Evolutionary conservation across 805 yeast genomes (phyloP).

Genomic region (Wickerhamomyces alni): DNA sequence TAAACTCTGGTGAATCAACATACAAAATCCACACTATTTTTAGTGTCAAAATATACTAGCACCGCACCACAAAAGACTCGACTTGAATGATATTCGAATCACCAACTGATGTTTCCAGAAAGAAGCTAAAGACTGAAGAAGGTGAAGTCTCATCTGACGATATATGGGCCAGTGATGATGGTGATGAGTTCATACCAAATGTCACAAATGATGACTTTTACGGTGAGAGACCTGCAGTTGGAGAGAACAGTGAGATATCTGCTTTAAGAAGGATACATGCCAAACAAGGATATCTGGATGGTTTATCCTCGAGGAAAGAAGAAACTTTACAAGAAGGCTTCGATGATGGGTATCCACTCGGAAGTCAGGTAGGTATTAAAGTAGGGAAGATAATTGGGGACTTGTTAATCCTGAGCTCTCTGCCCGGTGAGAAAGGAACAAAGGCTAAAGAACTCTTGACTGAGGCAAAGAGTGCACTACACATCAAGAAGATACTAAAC

Average conservation of each 20-base stretch:
- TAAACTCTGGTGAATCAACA: too few relatives aligned
- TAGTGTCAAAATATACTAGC: too few relatives aligned
- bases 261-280: constrained; percentile 55
- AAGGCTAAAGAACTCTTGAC: constrained; percentile 22
- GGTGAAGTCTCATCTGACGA: constrained; percentile 17
- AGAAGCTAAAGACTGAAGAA: constrained; percentile 1
- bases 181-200: constrained; percentile 18
- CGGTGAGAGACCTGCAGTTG: constrained; percentile 22
- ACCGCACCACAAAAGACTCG: too few relatives aligned
- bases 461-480: constrained; percentile 46
- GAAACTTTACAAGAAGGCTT: constrained; percentile 71
- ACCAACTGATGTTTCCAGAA: neutral
- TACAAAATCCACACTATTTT: too few relatives aligned
- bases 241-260: constrained; percentile 23
- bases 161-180: constrained; percentile 29
- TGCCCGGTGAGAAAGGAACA: constrained; percentile 12
- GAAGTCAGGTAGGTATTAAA: constrained; percentile 60
- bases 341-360: constrained; percentile 71
- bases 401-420: constrained; percentile 30
- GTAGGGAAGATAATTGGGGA: constrained; percentile 63
- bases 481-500: constrained; percentile 52
- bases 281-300: constrained; percentile 82
- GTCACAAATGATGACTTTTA: constrained; percentile 27
- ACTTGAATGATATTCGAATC: neutral
- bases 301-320: constrained; percentile 65